Base-by-base conservation (phyloP, 108 stramenopile species). In the Mediolabrus comicus region DNA sequence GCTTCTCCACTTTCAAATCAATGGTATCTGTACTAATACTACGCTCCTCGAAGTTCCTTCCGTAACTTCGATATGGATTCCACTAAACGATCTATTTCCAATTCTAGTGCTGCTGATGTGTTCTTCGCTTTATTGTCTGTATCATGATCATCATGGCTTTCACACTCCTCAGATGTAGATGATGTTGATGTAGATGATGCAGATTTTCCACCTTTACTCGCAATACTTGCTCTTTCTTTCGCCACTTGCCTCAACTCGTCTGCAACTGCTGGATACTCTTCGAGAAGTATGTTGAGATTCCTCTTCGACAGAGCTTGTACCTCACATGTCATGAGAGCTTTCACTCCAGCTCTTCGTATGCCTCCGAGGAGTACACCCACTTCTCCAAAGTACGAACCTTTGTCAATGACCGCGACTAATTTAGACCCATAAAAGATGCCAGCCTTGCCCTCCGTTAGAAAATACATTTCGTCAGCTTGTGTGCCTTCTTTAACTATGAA, bases 391-490 rank as follows among this genome's bases (percentile, higher is more conserved):
- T 83, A 83, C 24, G 69, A 62, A 8, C 78, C 78, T 49, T 62
- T 69, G 4, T 67, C 59, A 62, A 83, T 71, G n/a, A 58, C 61
- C 49, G 71, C 62, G n/a, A 75, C 38, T 60, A 74, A 57, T 25
- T 72, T 73, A 9, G 53, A 32, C 0, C 73, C 73, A 32, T 65
- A 70, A 25, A 71, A 79, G 4, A 83, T 74, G 2, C 62, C 66
- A 14, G 71, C 76, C 25, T 68, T 59, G 11, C 82, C 82, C 30
- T 67, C 55, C 13, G 69, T 51, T 2, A 83, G 34, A 30, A 83
- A 83, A 52, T 67, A 83, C 82, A 83, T 83, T 65, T 83, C 82
- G 32, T 83, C 73, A 2, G 82, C 82, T 38, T 67, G 65, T 14
- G 60, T 62, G 9, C 82, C 82, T 54, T 77, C 76, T 32, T 64